Evolutionary conservation across 176 grass and related monocot genomes (phyloP).

Genomic region (Thalia dealbata): DNA sequence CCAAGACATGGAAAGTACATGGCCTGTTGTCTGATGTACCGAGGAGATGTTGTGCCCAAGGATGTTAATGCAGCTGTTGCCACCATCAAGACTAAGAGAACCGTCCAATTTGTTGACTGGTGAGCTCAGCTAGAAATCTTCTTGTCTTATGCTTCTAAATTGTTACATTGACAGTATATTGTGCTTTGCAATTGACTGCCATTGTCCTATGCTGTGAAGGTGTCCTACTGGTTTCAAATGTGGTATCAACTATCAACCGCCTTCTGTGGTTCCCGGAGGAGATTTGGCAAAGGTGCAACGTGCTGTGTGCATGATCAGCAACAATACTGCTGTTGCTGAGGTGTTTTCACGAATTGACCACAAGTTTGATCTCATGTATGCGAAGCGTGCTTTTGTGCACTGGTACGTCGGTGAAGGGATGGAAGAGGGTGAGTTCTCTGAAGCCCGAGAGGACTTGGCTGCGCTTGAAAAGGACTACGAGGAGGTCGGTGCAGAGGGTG

Average conservation of each 20-base stretch:
- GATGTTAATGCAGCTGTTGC: conserved; percentile 9
- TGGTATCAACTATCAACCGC: conserved; percentile 87
- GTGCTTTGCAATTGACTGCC: background rate
- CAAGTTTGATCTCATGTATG: conserved; percentile 85
- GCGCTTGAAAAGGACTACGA: conserved; percentile 86
- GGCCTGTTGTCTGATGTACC: conserved; percentile 10
- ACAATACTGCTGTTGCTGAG: conserved; percentile 81
- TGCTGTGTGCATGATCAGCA: conserved; percentile 91
- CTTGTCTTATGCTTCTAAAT: background rate
- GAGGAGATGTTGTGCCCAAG: conserved; percentile 8
- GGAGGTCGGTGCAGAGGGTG: conserved; percentile 68
- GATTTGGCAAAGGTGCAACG: conserved; percentile 85
- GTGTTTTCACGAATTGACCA: conserved; percentile 85
- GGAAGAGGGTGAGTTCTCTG: conserved; percentile 85
- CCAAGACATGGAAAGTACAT: conserved; percentile 9
- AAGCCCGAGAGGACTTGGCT: conserved; percentile 77
- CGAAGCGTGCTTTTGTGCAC: conserved; percentile 76
- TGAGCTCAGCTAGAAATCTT: background rate
- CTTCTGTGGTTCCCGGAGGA: conserved; percentile 68
- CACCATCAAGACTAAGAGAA: conserved; percentile 7
- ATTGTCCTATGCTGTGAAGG: conserved; percentile 18
- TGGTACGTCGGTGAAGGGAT: conserved; percentile 88
- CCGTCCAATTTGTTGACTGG: conserved; percentile 7
- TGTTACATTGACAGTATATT: background rate
- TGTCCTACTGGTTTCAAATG: conserved; percentile 88